phyloP scores from a whole-genome alignment of 2,329 filamentous ascomycete species.

The Amylocarpus encephaloides region DNA sequence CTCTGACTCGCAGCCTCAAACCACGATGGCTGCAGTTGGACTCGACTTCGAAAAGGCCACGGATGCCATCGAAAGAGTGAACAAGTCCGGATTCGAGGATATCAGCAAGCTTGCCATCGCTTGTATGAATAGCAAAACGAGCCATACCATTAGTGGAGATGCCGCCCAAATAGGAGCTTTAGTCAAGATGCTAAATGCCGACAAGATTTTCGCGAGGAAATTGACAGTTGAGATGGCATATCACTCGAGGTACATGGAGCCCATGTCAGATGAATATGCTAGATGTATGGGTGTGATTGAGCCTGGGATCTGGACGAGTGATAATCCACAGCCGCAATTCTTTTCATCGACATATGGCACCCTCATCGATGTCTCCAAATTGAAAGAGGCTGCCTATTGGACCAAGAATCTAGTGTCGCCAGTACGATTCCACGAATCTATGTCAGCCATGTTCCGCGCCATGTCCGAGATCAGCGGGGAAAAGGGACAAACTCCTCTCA shows the following conservation, averaged over 20 bases:
- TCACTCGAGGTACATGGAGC: neutral
- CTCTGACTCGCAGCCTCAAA: neutral
- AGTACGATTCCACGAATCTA: neutral
- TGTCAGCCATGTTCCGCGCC: neutral
- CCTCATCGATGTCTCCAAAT: neutral
- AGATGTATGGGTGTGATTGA: neutral
- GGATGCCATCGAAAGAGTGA: neutral
- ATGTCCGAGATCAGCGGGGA: neutral
- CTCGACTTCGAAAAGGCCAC: neutral
- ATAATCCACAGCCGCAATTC: neutral
- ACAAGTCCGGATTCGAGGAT: neutral
- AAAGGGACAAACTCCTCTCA: neutral
- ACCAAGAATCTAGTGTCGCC: neutral
- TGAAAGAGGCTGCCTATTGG: neutral
- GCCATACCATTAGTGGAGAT: neutral
- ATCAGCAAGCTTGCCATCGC: conserved; percentile 18
- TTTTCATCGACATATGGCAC: neutral
- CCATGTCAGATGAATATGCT: neutral
- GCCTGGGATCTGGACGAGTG: neutral
- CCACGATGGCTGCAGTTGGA: neutral
- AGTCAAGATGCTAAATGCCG: neutral
- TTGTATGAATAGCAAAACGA: neutral
- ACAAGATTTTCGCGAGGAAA: neutral
- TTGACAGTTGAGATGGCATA: neutral
- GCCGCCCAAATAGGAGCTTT: neutral